These are phyloP conservation scores for Fusarium kyushuense DNA, from an alignment of 2,329 filamentous ascomycete species.

Conservation along the genomic window DNA sequence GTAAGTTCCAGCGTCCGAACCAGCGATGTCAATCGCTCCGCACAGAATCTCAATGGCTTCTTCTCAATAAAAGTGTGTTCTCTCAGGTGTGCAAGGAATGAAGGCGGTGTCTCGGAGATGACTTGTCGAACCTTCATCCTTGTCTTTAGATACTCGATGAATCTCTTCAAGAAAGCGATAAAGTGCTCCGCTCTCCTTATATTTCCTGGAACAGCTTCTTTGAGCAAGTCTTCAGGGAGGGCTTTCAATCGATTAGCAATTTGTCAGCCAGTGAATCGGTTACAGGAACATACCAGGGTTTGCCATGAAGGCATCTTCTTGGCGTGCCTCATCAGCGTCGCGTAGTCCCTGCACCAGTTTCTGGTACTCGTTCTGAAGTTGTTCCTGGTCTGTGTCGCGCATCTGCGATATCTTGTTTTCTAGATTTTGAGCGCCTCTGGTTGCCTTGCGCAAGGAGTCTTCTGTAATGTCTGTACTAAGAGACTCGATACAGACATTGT, in stretches of 20 bases:
- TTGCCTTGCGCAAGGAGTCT: constrained; percentile 91
- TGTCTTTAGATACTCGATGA: constrained; percentile 97
- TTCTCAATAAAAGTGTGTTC: constrained; percentile 98
- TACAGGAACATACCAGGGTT: constrained; percentile 72
- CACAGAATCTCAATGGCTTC: constrained; percentile 94
- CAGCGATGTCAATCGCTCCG: constrained; percentile 92
- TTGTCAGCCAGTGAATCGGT: background rate
- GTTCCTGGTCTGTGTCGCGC: constrained; percentile 94
- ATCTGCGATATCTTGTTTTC: constrained; percentile 93
- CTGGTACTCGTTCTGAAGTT: constrained; percentile 93
- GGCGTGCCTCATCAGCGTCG: constrained; percentile 87
- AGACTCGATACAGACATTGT: constrained; percentile 99
- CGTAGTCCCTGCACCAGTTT: constrained; percentile 93
- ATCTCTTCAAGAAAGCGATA: constrained; percentile 91
- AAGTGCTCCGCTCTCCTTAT: constrained; percentile 97
- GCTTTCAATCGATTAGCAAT: constrained; percentile 58
- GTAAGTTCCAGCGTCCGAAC: constrained; percentile 95
- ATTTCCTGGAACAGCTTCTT: constrained; percentile 96
- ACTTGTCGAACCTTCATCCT: constrained; percentile 98
- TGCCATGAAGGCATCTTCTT: constrained; percentile 97
- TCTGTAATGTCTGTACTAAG: constrained; percentile 97
- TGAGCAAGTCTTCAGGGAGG: constrained; percentile 90
- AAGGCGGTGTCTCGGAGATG: constrained; percentile 95
- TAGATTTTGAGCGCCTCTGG: constrained; percentile 88
- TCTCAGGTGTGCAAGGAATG: constrained; percentile 91